Conservation (phyloP, 805 yeast species). For the Wickerhamiella allomyrinae region DNA sequence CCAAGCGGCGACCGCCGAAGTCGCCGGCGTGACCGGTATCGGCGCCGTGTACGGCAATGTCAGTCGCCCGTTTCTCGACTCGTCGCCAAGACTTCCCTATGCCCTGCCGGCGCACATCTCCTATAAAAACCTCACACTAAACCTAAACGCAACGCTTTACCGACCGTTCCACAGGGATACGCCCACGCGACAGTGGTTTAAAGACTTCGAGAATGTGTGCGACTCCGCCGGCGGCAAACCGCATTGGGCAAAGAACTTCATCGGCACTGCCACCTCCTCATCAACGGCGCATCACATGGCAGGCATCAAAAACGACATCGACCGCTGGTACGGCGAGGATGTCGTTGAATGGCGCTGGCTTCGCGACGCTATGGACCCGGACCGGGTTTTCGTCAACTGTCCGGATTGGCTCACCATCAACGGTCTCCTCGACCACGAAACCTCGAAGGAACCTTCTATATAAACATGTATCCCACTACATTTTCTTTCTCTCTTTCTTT, state of each 20-base stretch:
- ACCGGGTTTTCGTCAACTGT: constrained; percentile 65
- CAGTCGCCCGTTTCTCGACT: constrained; percentile 67
- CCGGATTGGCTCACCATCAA: constrained; percentile 70
- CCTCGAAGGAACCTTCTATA: too few species aligned
- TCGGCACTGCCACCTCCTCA: constrained; percentile 36
- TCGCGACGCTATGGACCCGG: constrained; percentile 62
- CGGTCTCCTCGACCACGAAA: too few species aligned
- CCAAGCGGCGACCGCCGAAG: background rate
- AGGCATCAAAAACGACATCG: constrained; percentile 57
- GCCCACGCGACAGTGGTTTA: constrained; percentile 62
- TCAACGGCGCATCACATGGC: constrained; percentile 55
- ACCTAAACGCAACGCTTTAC: constrained; percentile 88
- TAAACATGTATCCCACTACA: too few species aligned
- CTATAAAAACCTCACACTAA: constrained; percentile 68
- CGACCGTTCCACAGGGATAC: constrained; percentile 77
- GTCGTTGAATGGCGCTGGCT: constrained; percentile 45
- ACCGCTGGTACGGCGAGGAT: constrained; percentile 69
- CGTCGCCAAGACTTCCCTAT: constrained; percentile 54
- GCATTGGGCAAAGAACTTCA: constrained; percentile 95
- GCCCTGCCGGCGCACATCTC: constrained; percentile 35
- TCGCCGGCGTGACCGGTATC: constrained; percentile 7
- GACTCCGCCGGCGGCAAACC: constrained; percentile 79
- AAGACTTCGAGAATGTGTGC: constrained; percentile 66
- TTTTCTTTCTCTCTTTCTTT: too few species aligned
- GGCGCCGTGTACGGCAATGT: constrained; percentile 83